Percentiles rank a stretch among this genome's conserved stretches.
Conservation (phyloP, 345 rosid species). For the Clausena lansium region DNA sequence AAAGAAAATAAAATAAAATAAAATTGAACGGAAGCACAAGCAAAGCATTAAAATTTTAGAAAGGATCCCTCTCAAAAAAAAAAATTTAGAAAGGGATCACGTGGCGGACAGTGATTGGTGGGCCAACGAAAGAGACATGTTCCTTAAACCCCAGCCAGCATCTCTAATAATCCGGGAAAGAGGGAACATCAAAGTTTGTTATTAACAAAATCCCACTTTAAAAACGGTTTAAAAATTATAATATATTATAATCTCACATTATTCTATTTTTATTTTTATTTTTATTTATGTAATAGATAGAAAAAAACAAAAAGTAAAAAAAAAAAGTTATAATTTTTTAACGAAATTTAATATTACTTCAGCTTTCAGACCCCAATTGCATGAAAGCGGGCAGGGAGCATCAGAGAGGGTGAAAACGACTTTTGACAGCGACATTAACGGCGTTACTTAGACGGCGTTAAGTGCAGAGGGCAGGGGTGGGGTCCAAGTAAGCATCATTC, state of each 20-base stretch:
- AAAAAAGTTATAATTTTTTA: background rate
- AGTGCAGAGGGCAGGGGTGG: background rate
- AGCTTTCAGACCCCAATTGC: background rate
- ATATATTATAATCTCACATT: no score
- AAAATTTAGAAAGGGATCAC: background rate
- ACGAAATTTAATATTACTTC: background rate
- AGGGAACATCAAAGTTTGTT: slow-evolving; percentile 16
- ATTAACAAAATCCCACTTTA: background rate
- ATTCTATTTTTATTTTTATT: no score
- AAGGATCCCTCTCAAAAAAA: no score
- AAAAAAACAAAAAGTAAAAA: no score
- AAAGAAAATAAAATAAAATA: no score
- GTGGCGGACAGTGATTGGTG: slow-evolving; percentile 6
- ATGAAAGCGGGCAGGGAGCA: background rate
- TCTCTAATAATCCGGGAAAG: slow-evolving; percentile 22
- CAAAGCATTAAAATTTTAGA: no score
- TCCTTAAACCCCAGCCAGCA: slow-evolving; percentile 25
- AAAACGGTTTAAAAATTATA: background rate
- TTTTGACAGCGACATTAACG: slow-evolving; percentile 26
- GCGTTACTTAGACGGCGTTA: background rate
- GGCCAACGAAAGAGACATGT: slow-evolving; percentile 7
- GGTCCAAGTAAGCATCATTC: background rate
- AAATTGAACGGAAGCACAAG: no score
- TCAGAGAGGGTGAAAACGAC: background rate
- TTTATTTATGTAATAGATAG: no score